Percentiles rank a stretch among this genome's conserved stretches.
phyloP scores from a whole-genome alignment of 2,329 filamentous ascomycete genomes.

The Aspergillus hiratsukae region DNA sequence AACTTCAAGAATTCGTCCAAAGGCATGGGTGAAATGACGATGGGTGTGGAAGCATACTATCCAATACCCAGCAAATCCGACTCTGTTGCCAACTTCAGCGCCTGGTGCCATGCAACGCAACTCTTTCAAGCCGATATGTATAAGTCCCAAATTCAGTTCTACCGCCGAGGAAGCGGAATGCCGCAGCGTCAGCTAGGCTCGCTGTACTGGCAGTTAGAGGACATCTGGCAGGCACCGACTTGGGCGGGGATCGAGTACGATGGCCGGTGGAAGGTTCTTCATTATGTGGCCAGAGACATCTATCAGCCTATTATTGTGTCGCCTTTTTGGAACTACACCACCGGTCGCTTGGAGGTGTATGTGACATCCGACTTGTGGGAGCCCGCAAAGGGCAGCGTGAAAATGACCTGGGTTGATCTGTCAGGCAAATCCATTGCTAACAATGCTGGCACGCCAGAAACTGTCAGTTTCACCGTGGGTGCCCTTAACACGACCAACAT shows the following conservation, averaged over 20 bases:
- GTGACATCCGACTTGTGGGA: slow-evolving; percentile 57
- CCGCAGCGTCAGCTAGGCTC: slow-evolving; percentile 56
- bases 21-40: slow-evolving; percentile 54
- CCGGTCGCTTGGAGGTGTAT: slow-evolving; percentile 49
- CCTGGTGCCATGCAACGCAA: slow-evolving; percentile 60
- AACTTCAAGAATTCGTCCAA: slow-evolving; percentile 37
- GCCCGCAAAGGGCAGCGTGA: slow-evolving; percentile 43
- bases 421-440: slow-evolving; percentile 39
- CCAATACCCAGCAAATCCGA: slow-evolving; percentile 52
- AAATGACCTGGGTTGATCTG: slow-evolving; percentile 51
- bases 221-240: slow-evolving; percentile 61
- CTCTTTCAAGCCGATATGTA: slow-evolving; percentile 63
- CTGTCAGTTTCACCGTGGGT: slow-evolving; percentile 42
- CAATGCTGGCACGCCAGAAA: slow-evolving; percentile 32
- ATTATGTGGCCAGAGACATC: slow-evolving; percentile 55
- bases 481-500: slow-evolving; percentile 51
- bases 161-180: slow-evolving; percentile 55
- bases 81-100: slow-evolving; percentile 54
- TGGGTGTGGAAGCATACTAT: slow-evolving; percentile 54
- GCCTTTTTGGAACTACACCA: slow-evolving; percentile 51
- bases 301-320: slow-evolving; percentile 58
- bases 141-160: slow-evolving; percentile 57
- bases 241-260: slow-evolving; percentile 62
- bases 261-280: slow-evolving; percentile 59
- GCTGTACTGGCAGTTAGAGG: slow-evolving; percentile 63